These are phyloP conservation scores for Sphagnum fallax DNA, from an alignment of 228 moss, liverwort and hornwort species.

Conservation along the genomic window DNA sequence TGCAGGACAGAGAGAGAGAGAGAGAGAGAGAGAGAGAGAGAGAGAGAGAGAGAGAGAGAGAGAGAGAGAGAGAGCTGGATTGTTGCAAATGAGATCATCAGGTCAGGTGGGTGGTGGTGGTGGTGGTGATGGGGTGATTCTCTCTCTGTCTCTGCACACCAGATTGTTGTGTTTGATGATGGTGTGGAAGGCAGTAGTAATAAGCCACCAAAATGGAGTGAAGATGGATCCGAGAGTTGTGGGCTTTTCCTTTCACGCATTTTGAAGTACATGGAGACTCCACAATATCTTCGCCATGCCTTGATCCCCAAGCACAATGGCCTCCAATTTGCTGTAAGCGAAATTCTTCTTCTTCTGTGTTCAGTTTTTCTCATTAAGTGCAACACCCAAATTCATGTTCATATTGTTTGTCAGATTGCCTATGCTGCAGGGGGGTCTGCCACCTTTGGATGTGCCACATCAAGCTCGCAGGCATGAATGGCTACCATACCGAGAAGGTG, in stretches of 20 bases:
- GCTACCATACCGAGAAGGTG: conserved; percentile 92
- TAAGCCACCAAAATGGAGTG: conserved; percentile 56
- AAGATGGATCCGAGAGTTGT: conserved; percentile 69
- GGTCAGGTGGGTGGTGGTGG: not conserved
- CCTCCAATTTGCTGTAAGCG: conserved; percentile 67
- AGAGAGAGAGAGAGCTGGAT: too few species aligned
- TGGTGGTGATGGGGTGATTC: not conserved
- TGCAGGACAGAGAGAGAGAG: not conserved
- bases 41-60: not conserved
- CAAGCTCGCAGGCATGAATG: conserved; percentile 95
- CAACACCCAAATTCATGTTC: not conserved
- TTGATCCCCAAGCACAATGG: conserved; percentile 67
- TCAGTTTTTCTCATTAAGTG: too few species aligned
- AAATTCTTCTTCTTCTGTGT: not conserved
- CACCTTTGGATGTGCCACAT: conserved; percentile 90
- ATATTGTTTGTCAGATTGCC: not conserved
- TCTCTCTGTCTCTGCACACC: conserved; percentile 3
- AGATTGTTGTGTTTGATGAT: conserved; percentile 96
- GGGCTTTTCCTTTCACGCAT: conserved; percentile 73
- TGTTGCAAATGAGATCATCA: not conserved
- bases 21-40: not conserved
- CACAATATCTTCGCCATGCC: conserved; percentile 84
- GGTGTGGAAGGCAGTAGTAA: conserved; percentile 49
- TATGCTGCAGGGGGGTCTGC: conserved; percentile 65
- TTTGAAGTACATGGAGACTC: conserved; percentile 83